Base-by-base conservation (phyloP, 306 rosid species). In the Vigna unguiculata region DNA sequence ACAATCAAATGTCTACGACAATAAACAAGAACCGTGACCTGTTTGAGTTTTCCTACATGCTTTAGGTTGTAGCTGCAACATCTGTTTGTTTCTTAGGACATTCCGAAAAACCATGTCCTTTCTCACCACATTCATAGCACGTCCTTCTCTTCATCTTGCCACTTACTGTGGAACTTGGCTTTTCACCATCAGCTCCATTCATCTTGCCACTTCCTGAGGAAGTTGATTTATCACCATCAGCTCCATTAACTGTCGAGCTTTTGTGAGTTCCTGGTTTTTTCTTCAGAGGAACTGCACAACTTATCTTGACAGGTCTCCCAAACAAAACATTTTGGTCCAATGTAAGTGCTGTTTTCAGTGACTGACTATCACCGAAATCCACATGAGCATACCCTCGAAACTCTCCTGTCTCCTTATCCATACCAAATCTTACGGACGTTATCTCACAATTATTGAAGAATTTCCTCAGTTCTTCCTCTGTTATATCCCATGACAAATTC, bases 341-440 rank as follows among this genome's bases (percentile, higher is more conserved):
- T 79, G 87, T 71, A 49, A 95, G 72, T 7, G 97, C 97, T 64
- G 70, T 84, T 38, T 79, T 87, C 24, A 95, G 78, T 1, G 97
- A 92, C 62, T 87, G 69, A 36, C 84, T 82, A 46, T 95, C 88
- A 5, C 86, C 45, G 75, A 92, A 90, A 85, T 95, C 94, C 7
- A 95, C 85, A 21, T 92, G 97, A 24, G 97, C 96, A 68, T 87
- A 95, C 57, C 98, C 97, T 38, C 87, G 84, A 36, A 95, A 95
- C 81, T 90, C 91, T 54, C 90, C 97, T 0, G 97, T 92, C 32
- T 90, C 96, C 91, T 90, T 95, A 87, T 92, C 91, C 86, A 69
- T 82, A 51, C 97, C 97, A 2, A 95, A 87, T 60, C 88, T 84
- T 41, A 89, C 53, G 8, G 93, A 88, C 1, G 87, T 79, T 78